Evolutionary conservation across 495 filamentous ascomycete genomes (phyloP).

Genomic region (Amphirosellinia nigrospora): DNA sequence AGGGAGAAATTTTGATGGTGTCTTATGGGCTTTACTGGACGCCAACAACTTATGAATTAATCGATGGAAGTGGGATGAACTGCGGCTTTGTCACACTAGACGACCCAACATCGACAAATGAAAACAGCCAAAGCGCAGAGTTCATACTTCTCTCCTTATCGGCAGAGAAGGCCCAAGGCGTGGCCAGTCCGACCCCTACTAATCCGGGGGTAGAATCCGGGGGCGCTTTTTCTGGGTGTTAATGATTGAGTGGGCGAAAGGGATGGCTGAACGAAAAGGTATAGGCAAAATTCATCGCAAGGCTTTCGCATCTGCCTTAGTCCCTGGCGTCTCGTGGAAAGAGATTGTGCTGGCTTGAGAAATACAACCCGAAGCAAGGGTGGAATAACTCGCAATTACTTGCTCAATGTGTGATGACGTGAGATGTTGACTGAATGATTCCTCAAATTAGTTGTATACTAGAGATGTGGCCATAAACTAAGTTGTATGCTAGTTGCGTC

Average conservation of each 20-base stretch:
- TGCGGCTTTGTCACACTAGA: conserved; percentile 24
- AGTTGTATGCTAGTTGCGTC: too few relatives aligned
- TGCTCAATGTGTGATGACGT: neutral
- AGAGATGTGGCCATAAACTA: neutral
- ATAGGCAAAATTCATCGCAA: conserved; percentile 23
- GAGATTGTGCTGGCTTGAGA: conserved; percentile 21
- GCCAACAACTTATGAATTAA: conserved; percentile 14
- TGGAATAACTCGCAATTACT: neutral
- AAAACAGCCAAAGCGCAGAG: neutral
- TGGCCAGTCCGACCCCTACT: neutral
- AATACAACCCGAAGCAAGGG: neutral
- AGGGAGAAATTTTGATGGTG: conserved; percentile 23
- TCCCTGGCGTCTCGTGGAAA: conserved; percentile 18
- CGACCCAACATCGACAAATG: conserved; percentile 1
- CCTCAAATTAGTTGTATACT: neutral
- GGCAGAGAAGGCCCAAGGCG: conserved; percentile 20
- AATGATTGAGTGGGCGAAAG: conserved; percentile 21
- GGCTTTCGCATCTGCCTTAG: conserved; percentile 1
- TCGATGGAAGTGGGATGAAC: conserved; percentile 5
- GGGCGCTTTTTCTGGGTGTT: conserved; percentile 26
- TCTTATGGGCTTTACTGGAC: conserved; percentile 24
- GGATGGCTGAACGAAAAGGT: conserved; percentile 24
- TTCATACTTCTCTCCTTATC: conserved; percentile 24
- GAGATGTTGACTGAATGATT: neutral
- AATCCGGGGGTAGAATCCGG: neutral